Evolutionary conservation across 495 filamentous ascomycete genomes (phyloP).

Genomic region (Aspergillus baeticus): DNA sequence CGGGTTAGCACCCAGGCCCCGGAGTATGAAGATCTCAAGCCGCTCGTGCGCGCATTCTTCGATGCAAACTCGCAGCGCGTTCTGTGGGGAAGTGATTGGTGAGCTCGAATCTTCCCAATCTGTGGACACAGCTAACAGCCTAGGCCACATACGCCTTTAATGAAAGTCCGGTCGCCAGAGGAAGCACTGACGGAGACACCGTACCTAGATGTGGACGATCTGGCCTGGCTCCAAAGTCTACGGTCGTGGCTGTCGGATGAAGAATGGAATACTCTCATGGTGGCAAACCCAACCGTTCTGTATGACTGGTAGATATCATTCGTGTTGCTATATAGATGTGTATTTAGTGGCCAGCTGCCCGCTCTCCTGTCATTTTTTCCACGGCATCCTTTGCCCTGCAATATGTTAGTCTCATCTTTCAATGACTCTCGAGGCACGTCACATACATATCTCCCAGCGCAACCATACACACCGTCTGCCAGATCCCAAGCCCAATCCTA

Average conservation of each 20-base stretch:
- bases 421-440: no score
- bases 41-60: conserved; percentile 19
- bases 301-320: conserved; percentile 18
- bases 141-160: conserved; percentile 25
- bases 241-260: conserved; percentile 22
- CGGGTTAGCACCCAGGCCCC: conserved; percentile 20
- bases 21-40: conserved; percentile 21
- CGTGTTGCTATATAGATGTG: no score
- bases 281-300: conserved; percentile 7
- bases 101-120: neutral
- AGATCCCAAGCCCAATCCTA: conserved; percentile 90
- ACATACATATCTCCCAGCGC: conserved; percentile 97
- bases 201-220: conserved; percentile 23
- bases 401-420: no score
- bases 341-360: no score
- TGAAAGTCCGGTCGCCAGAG: conserved; percentile 22
- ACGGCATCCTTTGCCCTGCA: no score
- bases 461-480: conserved; percentile 99
- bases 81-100: conserved; percentile 31
- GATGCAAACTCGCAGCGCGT: conserved; percentile 19
- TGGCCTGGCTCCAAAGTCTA: conserved; percentile 24
- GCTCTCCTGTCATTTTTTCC: no score
- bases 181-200: conserved; percentile 23
- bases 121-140: neutral
- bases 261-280: conserved; percentile 26